Percentiles rank a stretch among this genome's conserved stretches.
Conservation (phyloP, 352 stramenopile species). For the Thraustochytrium striatum region DNA sequence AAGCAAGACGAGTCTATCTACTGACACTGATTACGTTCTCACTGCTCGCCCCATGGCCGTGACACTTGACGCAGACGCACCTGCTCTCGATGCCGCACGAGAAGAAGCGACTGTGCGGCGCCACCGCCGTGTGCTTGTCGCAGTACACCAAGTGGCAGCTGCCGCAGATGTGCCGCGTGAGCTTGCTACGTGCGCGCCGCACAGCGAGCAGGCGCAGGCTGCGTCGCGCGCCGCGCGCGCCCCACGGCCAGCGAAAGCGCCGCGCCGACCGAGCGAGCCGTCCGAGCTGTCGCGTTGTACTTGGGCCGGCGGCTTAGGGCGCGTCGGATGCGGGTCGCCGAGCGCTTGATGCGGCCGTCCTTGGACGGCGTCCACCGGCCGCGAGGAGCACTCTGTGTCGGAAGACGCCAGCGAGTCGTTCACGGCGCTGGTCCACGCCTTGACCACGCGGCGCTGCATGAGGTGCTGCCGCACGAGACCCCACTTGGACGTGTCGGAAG, state of each 20-base stretch:
- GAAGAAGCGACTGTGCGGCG: background rate
- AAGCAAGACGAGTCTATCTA: too few species aligned
- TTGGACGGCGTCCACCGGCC: background rate
- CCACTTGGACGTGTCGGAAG: constrained; percentile 48
- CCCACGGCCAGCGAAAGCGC: background rate
- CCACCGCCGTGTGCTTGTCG: background rate
- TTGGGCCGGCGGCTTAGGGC: background rate
- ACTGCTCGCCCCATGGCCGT: too few species aligned
- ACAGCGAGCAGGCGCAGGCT: background rate
- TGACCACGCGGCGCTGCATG: constrained; percentile 15
- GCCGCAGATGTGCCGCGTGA: constrained; percentile 1
- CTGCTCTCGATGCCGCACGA: constrained; percentile 34
- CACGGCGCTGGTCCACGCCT: too few species aligned
- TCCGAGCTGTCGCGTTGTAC: background rate
- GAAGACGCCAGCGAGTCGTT: background rate
- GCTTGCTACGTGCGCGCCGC: background rate
- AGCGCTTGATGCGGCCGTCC: background rate
- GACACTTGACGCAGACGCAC: constrained; percentile 23
- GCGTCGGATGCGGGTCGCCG: background rate
- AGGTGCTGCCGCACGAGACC: constrained; percentile 22
- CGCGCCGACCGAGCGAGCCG: background rate
- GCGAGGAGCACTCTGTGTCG: background rate
- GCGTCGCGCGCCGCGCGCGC: background rate
- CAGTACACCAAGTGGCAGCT: constrained; percentile 26
- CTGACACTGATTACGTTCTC: too few species aligned